These are phyloP conservation scores for Akanthomyces lecanii DNA, from an alignment of 2,329 filamentous ascomycete species.

Conservation along the genomic window DNA sequence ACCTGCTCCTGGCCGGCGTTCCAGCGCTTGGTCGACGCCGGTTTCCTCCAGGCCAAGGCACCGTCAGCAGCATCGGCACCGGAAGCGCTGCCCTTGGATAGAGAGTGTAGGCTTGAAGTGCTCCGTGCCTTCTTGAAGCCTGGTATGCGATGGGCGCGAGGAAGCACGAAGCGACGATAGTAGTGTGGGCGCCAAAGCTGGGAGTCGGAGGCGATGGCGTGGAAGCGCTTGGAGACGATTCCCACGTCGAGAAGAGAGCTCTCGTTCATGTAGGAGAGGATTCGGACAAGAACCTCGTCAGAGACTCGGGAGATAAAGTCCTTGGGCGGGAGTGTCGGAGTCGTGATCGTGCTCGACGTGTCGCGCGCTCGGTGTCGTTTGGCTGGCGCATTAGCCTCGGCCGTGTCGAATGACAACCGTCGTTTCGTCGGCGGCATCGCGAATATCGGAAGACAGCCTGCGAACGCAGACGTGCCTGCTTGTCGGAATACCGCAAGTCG, in stretches of 20 bases:
- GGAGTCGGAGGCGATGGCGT: slow-evolving; percentile 69
- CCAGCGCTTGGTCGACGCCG: slow-evolving; percentile 23
- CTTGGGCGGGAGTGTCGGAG: slow-evolving; percentile 11
- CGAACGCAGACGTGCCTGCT: background rate
- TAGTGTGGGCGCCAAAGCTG: slow-evolving; percentile 91
- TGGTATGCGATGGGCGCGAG: slow-evolving; percentile 71
- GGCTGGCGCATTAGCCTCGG: background rate
- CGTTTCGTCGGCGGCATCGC: slow-evolving; percentile 7
- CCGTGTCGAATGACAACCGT: background rate
- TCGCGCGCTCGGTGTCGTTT: background rate
- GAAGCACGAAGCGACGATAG: slow-evolving; percentile 80
- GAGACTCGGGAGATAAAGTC: slow-evolving; percentile 72
- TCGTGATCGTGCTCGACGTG: background rate
- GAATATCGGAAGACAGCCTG: background rate
- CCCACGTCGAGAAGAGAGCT: slow-evolving; percentile 59
- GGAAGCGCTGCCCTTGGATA: slow-evolving; percentile 34
- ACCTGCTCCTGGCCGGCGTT: slow-evolving; percentile 7
- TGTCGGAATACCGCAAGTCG: background rate
- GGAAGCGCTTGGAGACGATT: slow-evolving; percentile 70
- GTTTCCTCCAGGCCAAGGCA: slow-evolving; percentile 39
- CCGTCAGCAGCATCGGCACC: slow-evolving; percentile 42
- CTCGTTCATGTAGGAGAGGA: slow-evolving; percentile 72
- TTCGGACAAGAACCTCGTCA: slow-evolving; percentile 81
- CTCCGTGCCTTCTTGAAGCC: slow-evolving; percentile 46
- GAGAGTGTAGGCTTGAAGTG: slow-evolving; percentile 17